These are phyloP conservation scores for Beauveria bassiana DNA, from an alignment of 2,329 filamentous ascomycete species.

Conservation along the genomic window DNA sequence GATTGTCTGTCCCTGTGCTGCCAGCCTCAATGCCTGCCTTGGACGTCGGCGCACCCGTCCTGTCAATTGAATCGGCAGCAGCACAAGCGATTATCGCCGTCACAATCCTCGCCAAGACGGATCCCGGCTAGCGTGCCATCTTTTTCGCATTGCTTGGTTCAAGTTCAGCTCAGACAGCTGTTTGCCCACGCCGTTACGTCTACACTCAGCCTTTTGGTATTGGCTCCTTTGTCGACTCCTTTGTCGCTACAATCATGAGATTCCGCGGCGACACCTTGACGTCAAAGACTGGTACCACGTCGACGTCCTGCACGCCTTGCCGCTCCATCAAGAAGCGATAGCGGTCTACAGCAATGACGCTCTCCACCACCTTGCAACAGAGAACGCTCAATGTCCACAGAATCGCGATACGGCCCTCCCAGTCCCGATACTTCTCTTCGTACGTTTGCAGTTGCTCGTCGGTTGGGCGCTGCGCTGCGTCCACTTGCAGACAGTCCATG, in stretches of 20 bases:
- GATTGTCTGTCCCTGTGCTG: background rate
- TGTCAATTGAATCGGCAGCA: background rate
- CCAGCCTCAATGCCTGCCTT: background rate
- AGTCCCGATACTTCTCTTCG: conserved; percentile 17
- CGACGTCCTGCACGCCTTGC: conserved; percentile 14
- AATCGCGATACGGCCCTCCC: conserved; percentile 22
- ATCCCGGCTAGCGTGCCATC: background rate
- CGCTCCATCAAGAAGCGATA: conserved; percentile 23
- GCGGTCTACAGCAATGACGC: conserved; percentile 24
- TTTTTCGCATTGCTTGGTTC: background rate
- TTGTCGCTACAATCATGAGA: conserved; percentile 14
- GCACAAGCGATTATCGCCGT: background rate
- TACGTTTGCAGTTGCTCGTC: conserved; percentile 19
- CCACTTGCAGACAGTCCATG: conserved; percentile 18
- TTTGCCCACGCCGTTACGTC: too few relatives aligned
- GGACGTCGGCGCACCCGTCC: background rate
- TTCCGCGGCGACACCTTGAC: conserved; percentile 20
- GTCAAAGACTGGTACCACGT: conserved; percentile 22
- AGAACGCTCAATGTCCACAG: conserved; percentile 25
- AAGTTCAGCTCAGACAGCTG: background rate
- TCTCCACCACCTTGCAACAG: conserved; percentile 26
- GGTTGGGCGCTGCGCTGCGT: conserved; percentile 10
- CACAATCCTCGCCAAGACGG: background rate
- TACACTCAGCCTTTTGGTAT: background rate
- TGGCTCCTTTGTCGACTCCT: background rate